Base-by-base conservation (phyloP, 805 yeast species). In the Hanseniaspora lindneri region DNA sequence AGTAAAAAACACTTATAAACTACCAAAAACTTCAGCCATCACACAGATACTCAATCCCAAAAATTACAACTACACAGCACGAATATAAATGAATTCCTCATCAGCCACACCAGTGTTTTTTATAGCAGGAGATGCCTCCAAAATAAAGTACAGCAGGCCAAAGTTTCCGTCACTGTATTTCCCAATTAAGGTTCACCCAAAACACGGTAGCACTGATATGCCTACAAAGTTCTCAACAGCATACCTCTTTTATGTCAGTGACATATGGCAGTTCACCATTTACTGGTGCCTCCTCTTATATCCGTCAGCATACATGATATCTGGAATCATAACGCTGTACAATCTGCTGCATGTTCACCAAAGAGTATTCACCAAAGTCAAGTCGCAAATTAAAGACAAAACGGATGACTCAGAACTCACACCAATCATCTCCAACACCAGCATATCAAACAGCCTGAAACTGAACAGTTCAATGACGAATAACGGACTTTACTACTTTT, bases 231-330 rank as follows among this genome's bases (percentile, higher is more conserved):
- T 61, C 50, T 50, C 59, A 2, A 57, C 70, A 5, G 72, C 86
- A 30, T 77, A 72, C 54, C 72, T 89, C 4, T 89, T 84, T 65
- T 75, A 77, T 56, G 66, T 79, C 1, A 54, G 60, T 16, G 96
- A 86, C 56, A 76, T 89, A 14, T 88, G 95, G 92, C 65, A 63
- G 54, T 89, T 84, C 69, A 84, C 95, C 0, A 69, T 85, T 9
- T 73, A 66, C 55, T 89, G 98, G 97, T 72, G 82, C 13, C 56
- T 89, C 41, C 79, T 87, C 8, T 65, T 84, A 54, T 80, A 76
- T 60, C 68, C 69, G 1, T 76, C 71, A 1, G 72, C 83, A 51
- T 85, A 86, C 61, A 58, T 69, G 1, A 66, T 75, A 0, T 80
- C 88, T 0, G 94, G 92, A 0, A 36, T 68, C 0, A 65, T 79